Conservation (phyloP, 371 early-diverging fungal species). For the Rhizopus arrhizus region DNA sequence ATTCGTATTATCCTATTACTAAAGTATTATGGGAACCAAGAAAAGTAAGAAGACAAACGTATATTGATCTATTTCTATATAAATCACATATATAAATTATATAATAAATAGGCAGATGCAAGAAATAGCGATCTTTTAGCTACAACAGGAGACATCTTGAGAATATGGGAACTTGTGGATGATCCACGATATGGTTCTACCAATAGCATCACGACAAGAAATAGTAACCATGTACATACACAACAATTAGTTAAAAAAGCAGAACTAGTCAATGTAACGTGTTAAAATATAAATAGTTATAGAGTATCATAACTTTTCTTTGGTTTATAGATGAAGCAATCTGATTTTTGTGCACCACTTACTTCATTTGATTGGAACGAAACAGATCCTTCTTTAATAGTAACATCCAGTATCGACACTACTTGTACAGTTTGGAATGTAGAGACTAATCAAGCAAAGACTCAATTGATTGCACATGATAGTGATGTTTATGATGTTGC, state of each 20-base stretch:
- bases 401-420: constrained; percentile 94
- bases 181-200: constrained; percentile 44
- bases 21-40: constrained; percentile 89
- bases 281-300: background rate
- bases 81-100: background rate
- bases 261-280: constrained; percentile 62
- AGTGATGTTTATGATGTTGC: constrained; percentile 95
- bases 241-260: constrained; percentile 47
- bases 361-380: constrained; percentile 98
- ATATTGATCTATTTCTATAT: background rate
- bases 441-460: constrained; percentile 89
- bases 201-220: constrained; percentile 34
- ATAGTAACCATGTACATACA: constrained; percentile 8
- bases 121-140: constrained; percentile 77
- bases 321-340: constrained; percentile 56
- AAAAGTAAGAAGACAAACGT: constrained; percentile 46
- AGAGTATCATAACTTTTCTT: background rate
- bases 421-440: constrained; percentile 98
- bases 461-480: constrained; percentile 97
- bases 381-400: constrained; percentile 77
- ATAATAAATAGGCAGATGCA: constrained; percentile 40
- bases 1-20: constrained; percentile 87
- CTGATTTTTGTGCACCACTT: constrained; percentile 80
- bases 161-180: constrained; percentile 86
- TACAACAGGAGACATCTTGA: constrained; percentile 84